Base-by-base conservation (phyloP, 1,284 basidiomycete species). In the Inonotus obliquus region DNA sequence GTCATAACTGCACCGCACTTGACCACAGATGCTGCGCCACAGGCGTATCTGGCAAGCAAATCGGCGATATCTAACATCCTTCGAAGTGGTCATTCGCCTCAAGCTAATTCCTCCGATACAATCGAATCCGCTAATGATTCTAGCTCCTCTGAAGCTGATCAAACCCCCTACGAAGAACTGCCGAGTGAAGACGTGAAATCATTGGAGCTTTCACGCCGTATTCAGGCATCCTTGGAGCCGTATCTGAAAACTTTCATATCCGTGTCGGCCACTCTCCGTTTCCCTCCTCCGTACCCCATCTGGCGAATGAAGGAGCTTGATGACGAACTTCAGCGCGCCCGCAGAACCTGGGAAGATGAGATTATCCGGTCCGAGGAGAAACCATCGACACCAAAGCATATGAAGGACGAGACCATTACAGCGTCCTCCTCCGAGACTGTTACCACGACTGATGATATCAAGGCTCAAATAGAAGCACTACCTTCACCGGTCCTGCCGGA, bases 201-300 rank as follows among this genome's bases (percentile, higher is more conserved):
- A 59, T 71, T 84, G 47, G 80, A 82, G 53, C 78, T 91, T 2
- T 88, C 91, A 25, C 79, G 81, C 57, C 81, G 85, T 23, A 92
- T 96, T 47, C 85, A 91, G 53, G 79, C 87, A 60, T 87, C 92
- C 0, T 78, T 97, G 14, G 82, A 89, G 47, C 91, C 92, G 0
- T 98, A 96, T 71, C 77, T 82, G 65, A 84, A 79, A 63, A 95
- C 91, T 0, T 92, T 94, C 67, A 89, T 97, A 25, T 96, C 94
- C 1, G 91, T 94, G 37, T 96, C 94, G 5, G 90, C 94, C 0
- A 92, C 93, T 0, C 78, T 98, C 44, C 85, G 91, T 11, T 95
- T 96, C 71, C 89, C 89, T 13, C 94, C 95, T 14, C 96, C 96
- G 1, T 87, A 91, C 68, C 90, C 94, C 1, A 84, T 98, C 37